Base-by-base conservation (phyloP, 192 early-diverging fungal genomes). In the Mortierella hygrophila region DNA sequence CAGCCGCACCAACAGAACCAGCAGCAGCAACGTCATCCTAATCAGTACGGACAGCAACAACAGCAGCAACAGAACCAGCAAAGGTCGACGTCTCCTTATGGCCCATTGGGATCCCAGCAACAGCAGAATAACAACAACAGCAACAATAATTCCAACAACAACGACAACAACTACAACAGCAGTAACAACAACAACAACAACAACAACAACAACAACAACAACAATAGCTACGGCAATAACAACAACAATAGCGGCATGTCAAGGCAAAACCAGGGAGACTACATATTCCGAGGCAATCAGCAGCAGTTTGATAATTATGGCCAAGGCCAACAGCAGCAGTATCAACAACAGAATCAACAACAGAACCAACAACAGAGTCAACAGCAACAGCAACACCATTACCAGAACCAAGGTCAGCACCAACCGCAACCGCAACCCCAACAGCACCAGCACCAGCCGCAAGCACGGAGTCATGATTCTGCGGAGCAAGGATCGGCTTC, bases 11-110 rank as follows among this genome's bases (percentile, higher is more conserved):
- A 60, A 10, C 57, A n/a, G 35, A 38, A 76, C n/a, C 57, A 60
- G 23, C 57, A n/a, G 35, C 74, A 75, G 40, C 74, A 63, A 21
- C 54, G 72, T 42, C 72, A 74, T 47, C 42, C 47, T 18, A 74
- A 52, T 74, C 75, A 68, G 10, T 42, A 68, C 40, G 40, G 23
- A n/a, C 57, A 76, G 38, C 75, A 76, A 6, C 75, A 41, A n/a
- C 75, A 7, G 0, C 74, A 76, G 57, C 74, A 76, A 57, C 40
- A 57, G 41, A 52, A 52, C 49, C 55, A 63, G 18, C 55, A 38
- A 32, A 32, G 75, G 60, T 23, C n/a, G 9, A n/a, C 40, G 32
- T 63, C 75, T 68, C 26, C 46, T 20, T 20, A 49, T 35, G 26
- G 38, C 37, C 38, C 68, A 29, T 40, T 40, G 35, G 47, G 72